Evolutionary conservation across 202 grass and related monocot genomes (phyloP), one percentile per base, ranked within the genome.

Genomic region (Zoysia matrella): DNA sequence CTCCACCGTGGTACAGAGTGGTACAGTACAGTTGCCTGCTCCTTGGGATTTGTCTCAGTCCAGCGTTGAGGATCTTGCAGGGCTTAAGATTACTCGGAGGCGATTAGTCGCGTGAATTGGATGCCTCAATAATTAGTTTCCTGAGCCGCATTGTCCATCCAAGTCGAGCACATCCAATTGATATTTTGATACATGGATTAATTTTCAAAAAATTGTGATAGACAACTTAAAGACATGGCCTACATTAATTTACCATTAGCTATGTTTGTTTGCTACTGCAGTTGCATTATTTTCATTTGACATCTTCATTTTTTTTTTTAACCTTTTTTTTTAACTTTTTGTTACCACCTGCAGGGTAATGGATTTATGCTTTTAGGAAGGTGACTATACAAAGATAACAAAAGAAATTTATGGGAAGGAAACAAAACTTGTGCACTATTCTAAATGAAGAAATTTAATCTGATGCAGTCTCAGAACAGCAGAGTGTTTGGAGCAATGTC

Each of bases 401-500:
- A 71, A 11, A 85, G 7, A 53, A 83, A 73, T 68, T 80, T 80
- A 87, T 87, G 89, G 89, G 68, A 85, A 82, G 80, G 53, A 65
- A 87, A 18, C 80, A 83, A 69, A 87, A 78, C 69, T 69, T 66
- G 12, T 77, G 44, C 48, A 73, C 72, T 60, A 56, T 65, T 78
- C 63, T 73, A 72, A 81, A 85, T 70, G 67, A 86, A 58, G 83
- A 89, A 75, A 12, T 71, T 82, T 86, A 82, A 83, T 79, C 30
- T 76, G 73, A 81, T 71, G 47, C 69, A 87, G 30, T 88, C 77
- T 50, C 82, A 86, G 65, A 88, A 77, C 84, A 68, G 9, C 52
- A 83, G 76, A 68, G 79, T 77, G 69, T 85, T 79, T 65, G 90
- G 76, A 77, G 58, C 80, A 30, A 91, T 94, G 88, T 87, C 92